A percentile compares a stretch with the other conserved stretches of the same genome.
Evolutionary conservation across 352 stramenopile species (phyloP).

Genomic region (Phytophthora vignae): DNA sequence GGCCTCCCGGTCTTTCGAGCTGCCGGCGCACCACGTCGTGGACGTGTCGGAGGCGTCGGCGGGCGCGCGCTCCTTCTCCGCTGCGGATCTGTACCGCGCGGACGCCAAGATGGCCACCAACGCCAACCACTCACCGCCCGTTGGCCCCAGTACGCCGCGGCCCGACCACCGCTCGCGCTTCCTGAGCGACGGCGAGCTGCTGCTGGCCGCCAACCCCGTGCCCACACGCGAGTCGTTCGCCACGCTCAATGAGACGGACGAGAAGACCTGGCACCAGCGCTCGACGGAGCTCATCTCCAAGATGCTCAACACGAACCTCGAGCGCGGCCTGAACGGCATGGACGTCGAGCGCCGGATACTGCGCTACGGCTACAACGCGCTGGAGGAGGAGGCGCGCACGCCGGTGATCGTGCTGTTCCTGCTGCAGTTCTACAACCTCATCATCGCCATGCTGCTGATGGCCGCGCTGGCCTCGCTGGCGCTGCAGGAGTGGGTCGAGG

Average conservation of each 20-base stretch:
- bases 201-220: constrained; percentile 60
- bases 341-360: constrained; percentile 54
- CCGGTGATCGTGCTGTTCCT: constrained; percentile 73
- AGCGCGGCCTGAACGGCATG: constrained; percentile 50
- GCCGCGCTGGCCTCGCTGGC: constrained; percentile 62
- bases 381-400: constrained; percentile 71
- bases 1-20: constrained; percentile 25
- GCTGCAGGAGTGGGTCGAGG: constrained; percentile 73
- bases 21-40: constrained; percentile 31
- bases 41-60: constrained; percentile 30
- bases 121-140: constrained; percentile 13
- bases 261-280: constrained; percentile 61
- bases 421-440: constrained; percentile 86
- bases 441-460: constrained; percentile 73
- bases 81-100: constrained; percentile 36
- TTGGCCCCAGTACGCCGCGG: constrained; percentile 18
- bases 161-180: constrained; percentile 64
- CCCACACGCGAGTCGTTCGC: constrained; percentile 59
- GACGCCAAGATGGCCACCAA: constrained; percentile 45
- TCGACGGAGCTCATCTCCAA: constrained; percentile 55
- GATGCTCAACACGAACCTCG: constrained; percentile 61
- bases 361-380: constrained; percentile 59
- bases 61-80: constrained; percentile 38
- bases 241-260: constrained; percentile 59
- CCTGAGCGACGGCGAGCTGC: constrained; percentile 66